These are phyloP conservation scores for Cyclotella sp. DNA, from an alignment of 108 stramenopile genomes.

Conservation along the genomic window DNA sequence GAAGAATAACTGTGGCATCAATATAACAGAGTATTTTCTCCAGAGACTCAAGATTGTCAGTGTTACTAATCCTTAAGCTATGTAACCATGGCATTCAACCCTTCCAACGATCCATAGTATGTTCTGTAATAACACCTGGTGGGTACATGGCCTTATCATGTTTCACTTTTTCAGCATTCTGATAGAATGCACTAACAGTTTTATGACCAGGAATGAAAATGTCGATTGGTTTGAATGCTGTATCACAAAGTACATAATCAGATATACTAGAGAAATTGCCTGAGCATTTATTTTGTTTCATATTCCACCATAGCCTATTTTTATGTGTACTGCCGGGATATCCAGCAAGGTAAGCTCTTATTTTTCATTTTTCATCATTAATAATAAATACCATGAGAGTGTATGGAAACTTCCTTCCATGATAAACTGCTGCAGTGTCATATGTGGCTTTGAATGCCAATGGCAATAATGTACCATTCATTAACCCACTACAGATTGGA, in stretches of 20 bases:
- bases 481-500: conserved; percentile 37
- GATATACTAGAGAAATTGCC: too few species aligned
- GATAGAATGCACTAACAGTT: background rate
- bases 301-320: too few species aligned
- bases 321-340: too few species aligned
- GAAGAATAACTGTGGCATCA: conserved; percentile 13
- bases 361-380: conserved; percentile 35
- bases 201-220: background rate
- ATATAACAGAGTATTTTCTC: conserved; percentile 8
- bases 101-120: too few species aligned
- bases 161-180: background rate
- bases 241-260: conserved; percentile 8
- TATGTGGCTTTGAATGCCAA: conserved; percentile 25
- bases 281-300: background rate
- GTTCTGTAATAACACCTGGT: too few species aligned
- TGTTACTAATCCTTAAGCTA: too few species aligned
- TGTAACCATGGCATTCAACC: too few species aligned
- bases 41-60: background rate
- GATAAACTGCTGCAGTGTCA: too few species aligned
- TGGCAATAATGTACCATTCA: conserved; percentile 42
- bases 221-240: conserved; percentile 1
- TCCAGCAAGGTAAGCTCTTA: conserved; percentile 16
- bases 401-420: too few species aligned
- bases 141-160: background rate
- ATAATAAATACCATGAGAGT: conserved; percentile 23